These are phyloP conservation scores for Calonectria honghensis DNA, from an alignment of 2,329 filamentous ascomycete species.

Conservation along the genomic window DNA sequence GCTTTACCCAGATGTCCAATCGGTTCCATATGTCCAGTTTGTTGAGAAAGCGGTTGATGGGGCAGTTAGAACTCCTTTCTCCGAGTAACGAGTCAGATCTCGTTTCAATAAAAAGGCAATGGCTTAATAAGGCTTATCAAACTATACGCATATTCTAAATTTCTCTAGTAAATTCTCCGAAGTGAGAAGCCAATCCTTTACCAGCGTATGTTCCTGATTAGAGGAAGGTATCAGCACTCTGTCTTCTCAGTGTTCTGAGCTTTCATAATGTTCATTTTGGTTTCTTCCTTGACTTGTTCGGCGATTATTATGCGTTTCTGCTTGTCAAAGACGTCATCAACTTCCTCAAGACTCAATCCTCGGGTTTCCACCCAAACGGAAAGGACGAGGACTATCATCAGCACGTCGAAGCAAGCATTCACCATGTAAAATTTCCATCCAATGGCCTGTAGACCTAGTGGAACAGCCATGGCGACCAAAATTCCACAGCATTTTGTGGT, in stretches of 20 bases:
- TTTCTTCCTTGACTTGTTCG: neutral
- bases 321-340: neutral
- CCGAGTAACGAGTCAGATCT: too few species aligned
- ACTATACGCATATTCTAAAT: too few species aligned
- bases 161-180: neutral
- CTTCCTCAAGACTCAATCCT: neutral
- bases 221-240: neutral
- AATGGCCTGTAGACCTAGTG: slow-evolving; percentile 47
- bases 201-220: neutral
- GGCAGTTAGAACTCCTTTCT: too few species aligned
- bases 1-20: slow-evolving; percentile 65
- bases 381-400: slow-evolving; percentile 26
- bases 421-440: slow-evolving; percentile 53
- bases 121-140: too few species aligned
- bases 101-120: too few species aligned
- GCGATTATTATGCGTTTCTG: neutral
- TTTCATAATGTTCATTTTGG: neutral
- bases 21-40: too few species aligned
- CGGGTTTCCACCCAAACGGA: slow-evolving; percentile 49
- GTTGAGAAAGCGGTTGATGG: too few species aligned
- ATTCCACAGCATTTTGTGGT: slow-evolving; percentile 2
- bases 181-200: too few species aligned
- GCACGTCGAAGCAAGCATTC: slow-evolving; percentile 46
- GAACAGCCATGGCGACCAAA: slow-evolving; percentile 37
- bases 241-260: neutral